These are phyloP conservation scores for Lasiosphaeriaceae sp. DNA, from an alignment of 495 filamentous ascomycete species.

Conservation along the genomic window DNA sequence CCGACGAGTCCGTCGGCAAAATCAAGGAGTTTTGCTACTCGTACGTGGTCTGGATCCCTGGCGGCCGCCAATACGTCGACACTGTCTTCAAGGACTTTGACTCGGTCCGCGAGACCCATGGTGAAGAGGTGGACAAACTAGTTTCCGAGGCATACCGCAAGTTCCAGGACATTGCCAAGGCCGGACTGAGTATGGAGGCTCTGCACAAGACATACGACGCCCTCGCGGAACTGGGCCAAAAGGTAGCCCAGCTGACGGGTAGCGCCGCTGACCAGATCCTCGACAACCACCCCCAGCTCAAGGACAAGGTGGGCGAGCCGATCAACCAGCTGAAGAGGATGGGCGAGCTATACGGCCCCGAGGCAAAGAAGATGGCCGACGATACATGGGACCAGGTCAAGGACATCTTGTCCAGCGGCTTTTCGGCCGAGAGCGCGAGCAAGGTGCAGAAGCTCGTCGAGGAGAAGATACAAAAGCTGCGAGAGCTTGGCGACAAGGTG, in stretches of 20 bases:
- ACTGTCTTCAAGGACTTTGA: constrained; percentile 61
- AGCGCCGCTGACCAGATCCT: constrained; percentile 55
- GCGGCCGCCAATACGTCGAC: constrained; percentile 58
- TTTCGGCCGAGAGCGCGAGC: constrained; percentile 43
- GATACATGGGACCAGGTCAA: constrained; percentile 59
- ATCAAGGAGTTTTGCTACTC: constrained; percentile 54
- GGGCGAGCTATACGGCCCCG: constrained; percentile 60
- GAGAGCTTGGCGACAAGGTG: constrained; percentile 58
- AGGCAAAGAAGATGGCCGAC: constrained; percentile 65
- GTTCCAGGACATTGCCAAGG: constrained; percentile 46
- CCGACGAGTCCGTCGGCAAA: constrained; percentile 55
- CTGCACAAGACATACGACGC: constrained; percentile 50
- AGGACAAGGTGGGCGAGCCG: constrained; percentile 62
- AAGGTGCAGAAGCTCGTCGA: constrained; percentile 58
- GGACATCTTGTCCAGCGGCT: constrained; percentile 51
- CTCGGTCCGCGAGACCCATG: constrained; percentile 52
- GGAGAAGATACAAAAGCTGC: constrained; percentile 58
- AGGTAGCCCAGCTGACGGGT: constrained; percentile 50
- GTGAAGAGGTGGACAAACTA: constrained; percentile 59
- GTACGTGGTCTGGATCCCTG: constrained; percentile 64
- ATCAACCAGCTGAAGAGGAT: constrained; percentile 59
- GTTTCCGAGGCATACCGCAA: constrained; percentile 57
- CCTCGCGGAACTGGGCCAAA: constrained; percentile 47
- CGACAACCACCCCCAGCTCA: constrained; percentile 61
- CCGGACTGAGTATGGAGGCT: constrained; percentile 49